phyloP scores from a whole-genome alignment of 352 stramenopile genomes.

The Phytophthora sojae region DNA sequence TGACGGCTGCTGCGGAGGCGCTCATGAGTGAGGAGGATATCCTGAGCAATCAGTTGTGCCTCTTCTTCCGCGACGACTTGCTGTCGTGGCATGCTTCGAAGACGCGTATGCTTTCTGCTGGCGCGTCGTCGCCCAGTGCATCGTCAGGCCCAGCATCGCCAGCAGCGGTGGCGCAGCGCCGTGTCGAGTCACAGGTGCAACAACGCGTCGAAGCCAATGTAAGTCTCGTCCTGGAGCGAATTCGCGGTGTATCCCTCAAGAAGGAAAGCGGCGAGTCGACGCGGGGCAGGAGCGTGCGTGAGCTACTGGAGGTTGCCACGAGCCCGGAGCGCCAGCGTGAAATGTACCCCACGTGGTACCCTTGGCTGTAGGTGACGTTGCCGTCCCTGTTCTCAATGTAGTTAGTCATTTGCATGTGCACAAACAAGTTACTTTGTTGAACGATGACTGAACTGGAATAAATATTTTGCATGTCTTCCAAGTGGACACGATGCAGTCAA shows the following conservation, averaged over 20 bases:
- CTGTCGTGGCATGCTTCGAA: constrained; percentile 91
- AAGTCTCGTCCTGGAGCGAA: constrained; percentile 80
- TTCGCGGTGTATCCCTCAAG: constrained; percentile 82
- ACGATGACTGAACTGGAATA: constrained; percentile 33
- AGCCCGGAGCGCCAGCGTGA: constrained; percentile 82
- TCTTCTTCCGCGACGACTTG: constrained; percentile 91
- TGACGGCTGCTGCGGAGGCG: constrained; percentile 83
- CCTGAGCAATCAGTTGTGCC: constrained; percentile 84
- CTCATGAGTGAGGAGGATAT: constrained; percentile 87
- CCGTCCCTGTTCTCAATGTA: constrained; percentile 12
- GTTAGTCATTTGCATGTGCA: constrained; percentile 22
- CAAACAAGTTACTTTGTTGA: constrained; percentile 19
- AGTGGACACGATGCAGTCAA: constrained; percentile 1
- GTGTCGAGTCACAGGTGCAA: constrained; percentile 81
- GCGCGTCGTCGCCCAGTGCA: constrained; percentile 28
- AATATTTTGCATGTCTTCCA: constrained; percentile 30
- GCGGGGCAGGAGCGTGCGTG: constrained; percentile 77
- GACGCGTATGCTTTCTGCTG: constrained; percentile 56
- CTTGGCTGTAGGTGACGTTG: constrained; percentile 70
- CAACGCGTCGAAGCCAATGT: constrained; percentile 90
- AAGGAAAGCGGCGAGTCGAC: constrained; percentile 65
- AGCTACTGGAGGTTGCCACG: constrained; percentile 86
- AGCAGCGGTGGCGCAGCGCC: constrained; percentile 50
- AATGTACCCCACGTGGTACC: constrained; percentile 90
- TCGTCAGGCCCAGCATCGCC: constrained; percentile 37